phyloP scores from a whole-genome alignment of 2,329 filamentous ascomycete genomes.

The Aureobasidium melanogenum region DNA sequence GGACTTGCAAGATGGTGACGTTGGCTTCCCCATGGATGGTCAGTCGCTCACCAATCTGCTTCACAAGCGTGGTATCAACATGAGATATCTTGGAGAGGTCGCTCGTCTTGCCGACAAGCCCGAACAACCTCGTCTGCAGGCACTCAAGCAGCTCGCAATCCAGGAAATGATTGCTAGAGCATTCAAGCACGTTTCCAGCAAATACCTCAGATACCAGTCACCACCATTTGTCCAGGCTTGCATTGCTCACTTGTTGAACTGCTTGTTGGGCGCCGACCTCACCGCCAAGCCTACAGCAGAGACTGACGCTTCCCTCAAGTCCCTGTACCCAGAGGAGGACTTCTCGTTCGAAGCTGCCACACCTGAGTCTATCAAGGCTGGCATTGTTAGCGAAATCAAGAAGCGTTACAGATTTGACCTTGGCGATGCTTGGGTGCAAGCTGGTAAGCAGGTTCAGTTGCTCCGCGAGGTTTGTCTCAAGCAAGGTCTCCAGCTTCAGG shows the following conservation, averaged over 20 bases:
- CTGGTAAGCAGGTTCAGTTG: conserved; percentile 68
- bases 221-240: conserved; percentile 71
- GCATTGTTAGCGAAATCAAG: conserved; percentile 62
- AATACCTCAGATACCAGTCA: conserved; percentile 70
- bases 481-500: conserved; percentile 78
- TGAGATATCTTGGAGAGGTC: conserved; percentile 86
- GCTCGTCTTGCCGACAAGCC: conserved; percentile 54
- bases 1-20: conserved; percentile 83
- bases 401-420: conserved; percentile 72
- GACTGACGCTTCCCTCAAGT: conserved; percentile 63
- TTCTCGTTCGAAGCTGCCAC: conserved; percentile 73
- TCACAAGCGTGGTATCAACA: conserved; percentile 95
- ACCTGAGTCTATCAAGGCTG: conserved; percentile 58
- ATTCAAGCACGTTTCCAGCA: conserved; percentile 85
- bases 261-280: conserved; percentile 67
- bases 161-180: conserved; percentile 94
- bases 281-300: conserved; percentile 73
- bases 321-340: conserved; percentile 73
- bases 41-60: conserved; percentile 77
- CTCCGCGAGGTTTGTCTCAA: conserved; percentile 84
- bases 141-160: conserved; percentile 65
- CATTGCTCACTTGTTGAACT: conserved; percentile 84
- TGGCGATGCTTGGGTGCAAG: conserved; percentile 55
- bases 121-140: conserved; percentile 62
- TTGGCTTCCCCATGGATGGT: conserved; percentile 98